Evolutionary conservation across 441 rosid genomes (phyloP), one percentile per base, ranked within the genome.

Genomic region (Oxalis stricta): DNA sequence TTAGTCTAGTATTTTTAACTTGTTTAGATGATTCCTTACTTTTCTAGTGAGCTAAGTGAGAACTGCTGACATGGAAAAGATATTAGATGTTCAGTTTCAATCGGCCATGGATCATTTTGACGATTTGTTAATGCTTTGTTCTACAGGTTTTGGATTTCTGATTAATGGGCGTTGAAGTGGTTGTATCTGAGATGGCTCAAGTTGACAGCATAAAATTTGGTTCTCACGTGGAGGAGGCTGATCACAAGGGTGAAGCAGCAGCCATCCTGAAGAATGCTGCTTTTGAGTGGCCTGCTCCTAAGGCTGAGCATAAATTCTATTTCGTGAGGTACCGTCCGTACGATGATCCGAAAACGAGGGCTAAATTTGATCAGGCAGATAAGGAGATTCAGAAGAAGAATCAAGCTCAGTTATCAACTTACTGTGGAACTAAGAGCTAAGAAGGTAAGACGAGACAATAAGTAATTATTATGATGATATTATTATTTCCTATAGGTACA

Each of bases 291-390:
- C 82, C 93, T 37, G 71, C 65, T 29, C 65, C 63, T 22, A 58
- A 44, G 50, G 64, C 70, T 72, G 54, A 66, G 48, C 75, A 75
- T 58, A 15, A 33, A 33, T 86, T 77, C 40, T 79, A 79, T 68
- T 67, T 86, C 11, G 70, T 77, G 8, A 73, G 61, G 56, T 68
- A 52, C 50, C 60, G 74, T 5, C 51, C 59, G 22, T 72, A 50
- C 12, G 88, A 83, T 7, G 88, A 91, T 60, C 95, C 95, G 3
- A 74, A 68, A 62, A 67, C 77, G 33, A 83, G 69, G 38, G 65
- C 66, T 19, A 72, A 75, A 65, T 59, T 83, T 10, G 85, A 73
- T 44, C 73, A 59, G 65, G 79, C 78, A 51, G 88, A 77, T 59
- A 59, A 59, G 53, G 91, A 81, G 74, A 67, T 86, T 59, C 63